phyloP scores from a whole-genome alignment of 371 early-diverging fungal species.

The Apophysomyces variabilis region DNA sequence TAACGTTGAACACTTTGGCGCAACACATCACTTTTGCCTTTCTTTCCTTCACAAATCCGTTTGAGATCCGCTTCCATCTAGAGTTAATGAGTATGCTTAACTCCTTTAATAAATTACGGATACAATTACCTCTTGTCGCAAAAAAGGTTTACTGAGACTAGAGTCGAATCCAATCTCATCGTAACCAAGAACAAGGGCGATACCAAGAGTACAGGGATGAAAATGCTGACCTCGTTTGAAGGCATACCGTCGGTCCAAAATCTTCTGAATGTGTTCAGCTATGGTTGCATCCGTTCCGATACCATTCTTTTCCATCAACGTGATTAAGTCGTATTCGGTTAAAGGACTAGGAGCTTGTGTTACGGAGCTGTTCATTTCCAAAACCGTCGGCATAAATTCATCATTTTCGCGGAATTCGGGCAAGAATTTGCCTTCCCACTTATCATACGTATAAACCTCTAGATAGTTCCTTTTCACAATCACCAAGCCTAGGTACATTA shows the following conservation, averaged over 20 bases:
- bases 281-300: slow-evolving; percentile 99
- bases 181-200: slow-evolving; percentile 93
- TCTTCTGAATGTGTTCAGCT: slow-evolving; percentile 98
- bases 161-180: slow-evolving; percentile 84
- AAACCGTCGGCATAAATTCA: slow-evolving; percentile 66
- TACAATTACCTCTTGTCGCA: slow-evolving; percentile 72
- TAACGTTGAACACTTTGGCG: slow-evolving; percentile 64
- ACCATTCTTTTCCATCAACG: slow-evolving; percentile 97
- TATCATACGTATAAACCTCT: slow-evolving; percentile 95
- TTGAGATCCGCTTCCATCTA: slow-evolving; percentile 52
- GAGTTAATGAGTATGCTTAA: not conserved
- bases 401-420: slow-evolving; percentile 81
- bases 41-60: slow-evolving; percentile 68
- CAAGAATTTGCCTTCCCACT: slow-evolving; percentile 80
- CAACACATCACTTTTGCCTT: slow-evolving; percentile 63
- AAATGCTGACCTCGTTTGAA: slow-evolving; percentile 72
- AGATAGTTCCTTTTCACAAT: slow-evolving; percentile 91
- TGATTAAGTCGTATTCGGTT: slow-evolving; percentile 95
- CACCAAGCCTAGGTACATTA: slow-evolving; percentile 63
- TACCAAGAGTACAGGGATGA: slow-evolving; percentile 90
- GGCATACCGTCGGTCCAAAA: slow-evolving; percentile 92
- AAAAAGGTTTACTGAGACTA: slow-evolving; percentile 84
- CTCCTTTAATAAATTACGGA: not conserved
- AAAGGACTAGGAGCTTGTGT: slow-evolving; percentile 88
- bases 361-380: slow-evolving; percentile 69